Evolutionary conservation across 208 protist species (phyloP).

Genomic region (Trypanosoma vivax): DNA sequence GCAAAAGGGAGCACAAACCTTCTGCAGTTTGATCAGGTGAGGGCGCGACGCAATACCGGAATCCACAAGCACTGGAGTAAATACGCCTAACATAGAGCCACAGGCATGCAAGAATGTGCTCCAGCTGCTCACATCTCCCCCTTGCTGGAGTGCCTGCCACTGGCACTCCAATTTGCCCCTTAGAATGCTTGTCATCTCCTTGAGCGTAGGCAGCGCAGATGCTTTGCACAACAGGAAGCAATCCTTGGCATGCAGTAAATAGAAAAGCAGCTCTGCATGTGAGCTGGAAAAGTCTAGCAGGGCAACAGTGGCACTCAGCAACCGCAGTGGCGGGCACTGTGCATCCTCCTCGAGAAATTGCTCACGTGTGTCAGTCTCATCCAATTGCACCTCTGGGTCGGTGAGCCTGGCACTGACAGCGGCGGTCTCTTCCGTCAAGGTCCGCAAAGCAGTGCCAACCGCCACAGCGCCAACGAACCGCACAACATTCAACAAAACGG

Average conservation of each 20-base stretch:
- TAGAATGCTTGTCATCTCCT: constrained; percentile 19
- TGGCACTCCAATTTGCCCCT: constrained; percentile 7
- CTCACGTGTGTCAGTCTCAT: no score
- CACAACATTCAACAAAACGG: constrained; percentile 23
- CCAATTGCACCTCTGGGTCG: no score
- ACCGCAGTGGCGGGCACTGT: constrained; percentile 36
- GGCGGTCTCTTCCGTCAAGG: constrained; percentile 43
- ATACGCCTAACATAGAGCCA: constrained; percentile 44
- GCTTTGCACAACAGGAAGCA: constrained; percentile 48
- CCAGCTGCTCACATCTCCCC: not conserved
- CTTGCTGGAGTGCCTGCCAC: not conserved
- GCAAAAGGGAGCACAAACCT: constrained; percentile 7
- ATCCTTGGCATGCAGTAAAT: constrained; percentile 32
- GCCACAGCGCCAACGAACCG: constrained; percentile 23
- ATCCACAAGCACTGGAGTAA: constrained; percentile 52
- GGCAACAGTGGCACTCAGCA: constrained; percentile 41
- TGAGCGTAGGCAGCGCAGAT: constrained; percentile 22
- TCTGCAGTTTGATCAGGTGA: not conserved
- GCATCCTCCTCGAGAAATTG: no score
- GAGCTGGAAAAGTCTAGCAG: constrained; percentile 19
- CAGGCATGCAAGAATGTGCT: constrained; percentile 5
- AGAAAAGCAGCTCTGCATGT: constrained; percentile 36
- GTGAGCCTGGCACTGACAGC: no score
- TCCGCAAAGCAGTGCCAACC: constrained; percentile 26
- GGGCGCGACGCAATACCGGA: not conserved